Evolutionary conservation across 345 rosid species (phyloP).

Genomic region (Populus euphratica): DNA sequence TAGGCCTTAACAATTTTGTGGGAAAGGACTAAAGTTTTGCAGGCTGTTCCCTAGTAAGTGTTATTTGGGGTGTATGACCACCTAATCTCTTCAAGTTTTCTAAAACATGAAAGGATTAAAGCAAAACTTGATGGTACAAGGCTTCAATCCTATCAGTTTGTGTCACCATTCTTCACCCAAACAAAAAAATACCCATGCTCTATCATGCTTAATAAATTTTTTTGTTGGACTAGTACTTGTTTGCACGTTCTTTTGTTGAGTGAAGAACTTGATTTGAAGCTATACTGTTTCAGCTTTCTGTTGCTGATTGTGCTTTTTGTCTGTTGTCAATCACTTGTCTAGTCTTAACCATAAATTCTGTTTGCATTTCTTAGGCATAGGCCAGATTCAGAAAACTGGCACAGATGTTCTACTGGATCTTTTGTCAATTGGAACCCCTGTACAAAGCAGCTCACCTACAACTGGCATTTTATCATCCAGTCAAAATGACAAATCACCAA

Average conservation of each 20-base stretch:
- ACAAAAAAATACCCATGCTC: background rate
- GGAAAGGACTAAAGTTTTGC: background rate
- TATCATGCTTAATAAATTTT: background rate
- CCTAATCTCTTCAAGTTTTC: background rate
- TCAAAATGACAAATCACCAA: constrained; percentile 38
- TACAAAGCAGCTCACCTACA: constrained; percentile 52
- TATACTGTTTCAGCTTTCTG: background rate
- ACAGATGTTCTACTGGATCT: constrained; percentile 83
- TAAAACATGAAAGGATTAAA: background rate
- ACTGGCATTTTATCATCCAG: constrained; percentile 54
- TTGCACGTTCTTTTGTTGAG: background rate
- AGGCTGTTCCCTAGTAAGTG: background rate
- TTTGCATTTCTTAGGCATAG: constrained; percentile 35
- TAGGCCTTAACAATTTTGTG: background rate
- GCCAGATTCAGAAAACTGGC: constrained; percentile 65
- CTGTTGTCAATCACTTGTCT: background rate
- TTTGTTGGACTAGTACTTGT: background rate
- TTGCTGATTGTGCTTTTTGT: background rate
- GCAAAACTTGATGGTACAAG: background rate
- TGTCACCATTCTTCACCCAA: background rate
- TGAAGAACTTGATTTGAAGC: background rate
- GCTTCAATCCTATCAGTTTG: background rate
- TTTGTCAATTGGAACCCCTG: constrained; percentile 74
- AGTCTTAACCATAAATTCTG: background rate
- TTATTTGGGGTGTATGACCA: background rate